Base-by-base conservation (phyloP, 371 early-diverging fungal species). In the Blakeslea trispora region DNA sequence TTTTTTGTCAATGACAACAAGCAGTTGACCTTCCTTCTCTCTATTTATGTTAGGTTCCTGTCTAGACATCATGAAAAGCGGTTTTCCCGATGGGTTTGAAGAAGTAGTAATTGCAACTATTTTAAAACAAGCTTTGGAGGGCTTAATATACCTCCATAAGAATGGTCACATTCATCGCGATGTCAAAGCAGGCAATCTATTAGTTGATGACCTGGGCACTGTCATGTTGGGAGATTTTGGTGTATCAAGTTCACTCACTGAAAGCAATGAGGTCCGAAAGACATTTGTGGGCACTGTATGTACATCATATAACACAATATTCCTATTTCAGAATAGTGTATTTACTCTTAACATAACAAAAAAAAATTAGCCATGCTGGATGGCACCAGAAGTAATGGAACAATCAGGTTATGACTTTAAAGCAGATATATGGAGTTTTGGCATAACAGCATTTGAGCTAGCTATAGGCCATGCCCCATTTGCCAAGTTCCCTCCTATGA, bases 401-500 rank as follows among this genome's bases (percentile, higher is more conserved):
- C 84, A 73, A 54, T 79, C 87, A 8, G 90, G 88, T 9, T 94
- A 95, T 69, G 87, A 91, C 66, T 88, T 81, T 62, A 91, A 91
- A 66, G 95, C 94, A 1, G 96, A 95, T 62, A 92, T 93, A 53
- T 95, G 94, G 92, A 88, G 89, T 50, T 91, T 95, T 70, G 96
- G 96, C 46, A 93, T 95, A 41, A 93, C 94, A 2, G 83, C 91
- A 0, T 67, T 93, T 45, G 96, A 95, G 67, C 74, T 95, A 32
- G 93, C 94, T 10, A 88, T 84, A 13, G 95, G 94, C 23, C 89
- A 90, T 55, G 94, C 96, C 21, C 96, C 96, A 7, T 93, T 91
- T 67, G 91, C 94, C 5, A 92, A 92, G 64, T 91, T 79, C 55
- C 92, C 94, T 9, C 94, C 94, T 0, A 75, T 94, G 58, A 93